Base-by-base conservation (phyloP, 2,329 filamentous ascomycete genomes). In the Chrysosphaeria jannelii region DNA sequence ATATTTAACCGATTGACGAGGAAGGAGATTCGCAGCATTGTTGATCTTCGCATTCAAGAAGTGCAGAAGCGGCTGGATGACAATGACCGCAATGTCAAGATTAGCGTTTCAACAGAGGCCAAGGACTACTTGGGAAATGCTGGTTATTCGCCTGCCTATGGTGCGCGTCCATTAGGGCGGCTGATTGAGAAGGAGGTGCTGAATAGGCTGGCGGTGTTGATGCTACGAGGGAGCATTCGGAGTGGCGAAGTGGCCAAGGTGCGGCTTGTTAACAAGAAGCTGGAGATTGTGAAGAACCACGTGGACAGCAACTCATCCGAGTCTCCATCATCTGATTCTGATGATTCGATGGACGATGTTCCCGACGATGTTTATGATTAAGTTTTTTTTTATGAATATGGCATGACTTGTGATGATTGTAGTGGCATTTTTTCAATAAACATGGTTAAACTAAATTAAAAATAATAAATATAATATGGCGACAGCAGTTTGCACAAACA, bases 131-230 rank as follows among this genome's bases (percentile, higher is more conserved):
- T 97, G 6, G 85, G 78, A 35, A 63, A 60, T 19, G 72, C 79
- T 1, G 85, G 85, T 7, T 97, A 97, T 50, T 89, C 75, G 9
- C 85, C 85, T 1, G 78, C 75, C 1, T 97, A 97, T 37, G 85
- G 85, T 43, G 85, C 85, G 19, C 61, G 85, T 27, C 85, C 85
- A 17, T 50, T 97, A 12, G 64, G 69, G 10, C 61, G 85, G 25
- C 60, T 97, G 28, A 91, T 97, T 35, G 85, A 97, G 51, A 85
- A 85, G 47, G 85, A 97, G 45, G 76, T 97, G 3, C 63, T 97
- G 36, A 97, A 97, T 46, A 66, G 68, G 23, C 51, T 97, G 31
- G 85, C 85, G 2, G 72, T 97, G 19, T 57, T 93, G 31, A 88
- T 97, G 31, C 55, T 97, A 13, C 62, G 78, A 31, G 76, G 76